Percentiles rank a stretch among this genome's conserved stretches.
phyloP scores from a whole-genome alignment of 1,284 basidiomycete species.

The Lignosus rhinocerotis region DNA sequence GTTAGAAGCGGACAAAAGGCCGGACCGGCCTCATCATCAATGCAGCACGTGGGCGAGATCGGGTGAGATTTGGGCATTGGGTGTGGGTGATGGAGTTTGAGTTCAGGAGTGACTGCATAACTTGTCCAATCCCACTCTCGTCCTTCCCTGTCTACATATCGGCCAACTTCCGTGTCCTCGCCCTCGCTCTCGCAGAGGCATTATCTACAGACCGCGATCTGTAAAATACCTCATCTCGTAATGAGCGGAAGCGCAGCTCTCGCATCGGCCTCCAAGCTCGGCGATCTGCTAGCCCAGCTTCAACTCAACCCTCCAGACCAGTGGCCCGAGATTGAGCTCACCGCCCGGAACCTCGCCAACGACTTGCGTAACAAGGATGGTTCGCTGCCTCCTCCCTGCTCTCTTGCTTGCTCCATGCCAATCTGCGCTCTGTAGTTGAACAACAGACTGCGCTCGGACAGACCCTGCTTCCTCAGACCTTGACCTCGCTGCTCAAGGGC shows the following conservation, averaged over 20 bases:
- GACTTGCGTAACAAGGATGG: slow-evolving; percentile 54
- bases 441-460: slow-evolving; percentile 69
- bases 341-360: slow-evolving; percentile 61
- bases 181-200: not conserved
- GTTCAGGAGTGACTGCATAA: slow-evolving; percentile 7
- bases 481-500: slow-evolving; percentile 58
- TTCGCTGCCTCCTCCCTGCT: slow-evolving; percentile 26
- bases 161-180: slow-evolving; percentile 2
- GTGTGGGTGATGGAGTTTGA: slow-evolving; percentile 1
- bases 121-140: slow-evolving; percentile 5
- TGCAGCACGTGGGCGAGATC: slow-evolving; percentile 15
- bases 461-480: slow-evolving; percentile 60
- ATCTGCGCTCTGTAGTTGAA: slow-evolving; percentile 48
- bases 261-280: slow-evolving; percentile 34
- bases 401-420: slow-evolving; percentile 15
- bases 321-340: slow-evolving; percentile 55
- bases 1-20: not conserved
- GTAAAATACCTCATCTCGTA: not conserved
- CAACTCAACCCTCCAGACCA: slow-evolving; percentile 35
- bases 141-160: slow-evolving; percentile 8
- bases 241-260: slow-evolving; percentile 28
- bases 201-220: not conserved
- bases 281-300: slow-evolving; percentile 34
- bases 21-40: slow-evolving; percentile 5
- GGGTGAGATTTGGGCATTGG: slow-evolving; percentile 3